These are phyloP conservation scores for Coniochaeta pulveracea DNA, from an alignment of 2,329 filamentous ascomycete species.

Conservation along the genomic window DNA sequence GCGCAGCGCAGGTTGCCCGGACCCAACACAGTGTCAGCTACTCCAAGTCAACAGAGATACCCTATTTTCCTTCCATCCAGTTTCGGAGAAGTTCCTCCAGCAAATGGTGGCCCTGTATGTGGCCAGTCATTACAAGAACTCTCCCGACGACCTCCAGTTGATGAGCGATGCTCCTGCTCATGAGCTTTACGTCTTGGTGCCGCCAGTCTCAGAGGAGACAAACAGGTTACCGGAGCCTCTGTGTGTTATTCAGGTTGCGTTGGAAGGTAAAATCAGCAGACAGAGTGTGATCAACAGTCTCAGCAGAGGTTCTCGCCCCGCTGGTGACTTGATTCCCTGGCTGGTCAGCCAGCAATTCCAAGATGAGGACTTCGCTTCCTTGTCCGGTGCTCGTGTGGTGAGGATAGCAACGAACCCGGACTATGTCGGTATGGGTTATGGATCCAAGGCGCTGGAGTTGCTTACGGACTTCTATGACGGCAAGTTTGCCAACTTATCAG, in stretches of 20 bases:
- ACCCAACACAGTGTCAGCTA: constrained; percentile 84
- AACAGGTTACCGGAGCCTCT: constrained; percentile 81
- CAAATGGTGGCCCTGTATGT: constrained; percentile 98
- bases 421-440: constrained; percentile 87
- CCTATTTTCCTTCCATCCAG: constrained; percentile 93
- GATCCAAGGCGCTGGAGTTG: constrained; percentile 75
- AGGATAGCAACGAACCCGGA: constrained; percentile 95
- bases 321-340: constrained; percentile 94
- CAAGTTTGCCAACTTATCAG: constrained; percentile 75
- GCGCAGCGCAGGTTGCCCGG: constrained; percentile 68
- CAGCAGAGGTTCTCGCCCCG: constrained; percentile 76
- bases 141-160: constrained; percentile 86
- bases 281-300: constrained; percentile 86
- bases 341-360: constrained; percentile 96
- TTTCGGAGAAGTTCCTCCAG: constrained; percentile 93
- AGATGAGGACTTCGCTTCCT: constrained; percentile 86
- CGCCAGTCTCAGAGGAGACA: constrained; percentile 62
- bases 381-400: constrained; percentile 86
- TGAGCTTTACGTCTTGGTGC: constrained; percentile 85
- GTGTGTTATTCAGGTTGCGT: constrained; percentile 84
- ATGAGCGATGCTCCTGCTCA: constrained; percentile 96
- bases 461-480: constrained; percentile 90
- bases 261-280: constrained; percentile 90
- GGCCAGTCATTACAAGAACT: constrained; percentile 85
- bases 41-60: constrained; percentile 94